Percentiles rank a stretch among this genome's conserved stretches.
Conservation (phyloP, 2,329 filamentous ascomycete genomes). For the Clarireedia monteithiana region DNA sequence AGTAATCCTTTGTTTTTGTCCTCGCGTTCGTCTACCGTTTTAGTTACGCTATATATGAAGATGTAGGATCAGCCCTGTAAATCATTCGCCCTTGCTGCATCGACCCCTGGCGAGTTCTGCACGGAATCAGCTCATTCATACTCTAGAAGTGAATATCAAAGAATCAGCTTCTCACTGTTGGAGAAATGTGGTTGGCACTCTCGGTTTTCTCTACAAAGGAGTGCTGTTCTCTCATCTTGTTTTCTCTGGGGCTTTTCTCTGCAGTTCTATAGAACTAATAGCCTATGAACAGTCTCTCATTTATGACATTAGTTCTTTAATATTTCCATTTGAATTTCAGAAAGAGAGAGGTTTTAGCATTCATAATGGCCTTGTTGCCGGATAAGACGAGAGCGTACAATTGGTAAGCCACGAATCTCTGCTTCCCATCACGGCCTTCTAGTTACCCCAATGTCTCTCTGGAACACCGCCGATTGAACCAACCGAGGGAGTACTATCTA, state of each 20-base stretch:
- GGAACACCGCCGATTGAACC: neutral
- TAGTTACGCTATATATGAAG: neutral
- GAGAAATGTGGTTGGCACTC: no score
- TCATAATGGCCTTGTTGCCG: neutral
- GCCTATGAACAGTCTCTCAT: neutral
- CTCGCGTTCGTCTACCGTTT: neutral
- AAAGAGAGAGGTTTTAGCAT: neutral
- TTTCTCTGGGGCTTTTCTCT: no score
- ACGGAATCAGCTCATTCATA: neutral
- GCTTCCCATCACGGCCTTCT: neutral
- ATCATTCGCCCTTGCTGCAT: neutral
- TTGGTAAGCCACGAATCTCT: neutral
- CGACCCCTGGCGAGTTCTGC: neutral
- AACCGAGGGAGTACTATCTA: neutral
- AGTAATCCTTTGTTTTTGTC: neutral
- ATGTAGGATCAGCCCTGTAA: neutral
- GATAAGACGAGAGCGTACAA: slow-evolving; percentile 4
- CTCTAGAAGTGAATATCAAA: neutral
- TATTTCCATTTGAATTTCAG: neutral
- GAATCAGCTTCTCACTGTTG: neutral
- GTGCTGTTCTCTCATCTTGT: no score
- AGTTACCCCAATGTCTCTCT: neutral
- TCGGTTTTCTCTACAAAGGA: no score
- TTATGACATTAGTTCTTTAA: neutral
- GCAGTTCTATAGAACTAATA: no score